phyloP scores from a whole-genome alignment of 495 filamentous ascomycete genomes.

The Pseudomonodictys pantanalensis region DNA sequence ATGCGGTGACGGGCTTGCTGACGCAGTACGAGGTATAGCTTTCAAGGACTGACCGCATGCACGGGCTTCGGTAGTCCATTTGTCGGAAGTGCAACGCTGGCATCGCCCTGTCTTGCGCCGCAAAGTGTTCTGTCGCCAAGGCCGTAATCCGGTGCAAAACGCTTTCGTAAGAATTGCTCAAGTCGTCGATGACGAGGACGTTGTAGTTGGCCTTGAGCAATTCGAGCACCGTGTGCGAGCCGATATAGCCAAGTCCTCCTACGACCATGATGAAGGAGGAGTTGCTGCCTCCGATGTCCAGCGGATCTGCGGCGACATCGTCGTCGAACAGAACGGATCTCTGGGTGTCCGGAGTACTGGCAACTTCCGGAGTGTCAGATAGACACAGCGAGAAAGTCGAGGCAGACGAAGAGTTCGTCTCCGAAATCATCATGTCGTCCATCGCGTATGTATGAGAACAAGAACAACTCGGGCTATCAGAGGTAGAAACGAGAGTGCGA shows the following conservation, averaged over 20 bases:
- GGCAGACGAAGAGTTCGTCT: slow-evolving; percentile 21
- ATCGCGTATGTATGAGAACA: slow-evolving; percentile 21
- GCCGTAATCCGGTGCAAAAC: slow-evolving; percentile 54
- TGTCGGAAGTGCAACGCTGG: slow-evolving; percentile 55
- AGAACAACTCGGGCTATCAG: not conserved
- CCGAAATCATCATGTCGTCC: slow-evolving; percentile 17
- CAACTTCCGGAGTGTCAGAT: slow-evolving; percentile 15
- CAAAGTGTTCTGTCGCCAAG: slow-evolving; percentile 52
- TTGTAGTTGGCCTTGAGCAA: slow-evolving; percentile 61
- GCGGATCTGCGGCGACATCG: slow-evolving; percentile 31
- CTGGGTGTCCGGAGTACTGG: slow-evolving; percentile 34
- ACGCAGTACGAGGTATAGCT: slow-evolving; percentile 23
- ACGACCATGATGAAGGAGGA: slow-evolving; percentile 53
- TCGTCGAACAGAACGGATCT: slow-evolving; percentile 37
- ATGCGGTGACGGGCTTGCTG: not conserved
- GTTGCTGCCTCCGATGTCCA: slow-evolving; percentile 25
- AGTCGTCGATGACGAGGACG: slow-evolving; percentile 62
- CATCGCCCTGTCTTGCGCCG: slow-evolving; percentile 36
- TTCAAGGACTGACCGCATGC: slow-evolving; percentile 34
- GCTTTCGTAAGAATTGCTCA: slow-evolving; percentile 57
- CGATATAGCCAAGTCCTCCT: slow-evolving; percentile 66
- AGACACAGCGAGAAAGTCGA: slow-evolving; percentile 29
- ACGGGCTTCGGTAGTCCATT: slow-evolving; percentile 53
- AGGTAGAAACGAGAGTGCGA: slow-evolving; percentile 13
- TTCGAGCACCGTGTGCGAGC: slow-evolving; percentile 62